Conservation (phyloP, 106 monocot species). For the Dactylorhiza incarnata region DNA sequence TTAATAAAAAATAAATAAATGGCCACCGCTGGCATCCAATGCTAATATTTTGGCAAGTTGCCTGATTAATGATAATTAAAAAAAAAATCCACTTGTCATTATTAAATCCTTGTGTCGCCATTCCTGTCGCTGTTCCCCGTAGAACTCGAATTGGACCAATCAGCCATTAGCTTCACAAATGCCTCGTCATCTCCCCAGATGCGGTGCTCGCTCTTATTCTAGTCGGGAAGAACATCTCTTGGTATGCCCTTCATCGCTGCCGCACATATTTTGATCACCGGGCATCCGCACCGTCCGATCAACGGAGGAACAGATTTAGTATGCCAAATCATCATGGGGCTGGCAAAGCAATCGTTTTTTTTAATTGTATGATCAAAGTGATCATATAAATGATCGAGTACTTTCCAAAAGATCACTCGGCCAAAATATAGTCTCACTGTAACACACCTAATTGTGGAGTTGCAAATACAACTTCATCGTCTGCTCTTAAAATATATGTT, state of each 20-base stretch:
- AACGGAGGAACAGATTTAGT: too few species aligned
- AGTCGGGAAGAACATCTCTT: not conserved
- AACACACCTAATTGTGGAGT: too few species aligned
- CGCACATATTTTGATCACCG: too few species aligned
- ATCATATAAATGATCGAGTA: too few species aligned
- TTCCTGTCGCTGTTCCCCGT: not conserved
- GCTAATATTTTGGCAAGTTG: not conserved
- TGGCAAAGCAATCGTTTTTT: too few species aligned
- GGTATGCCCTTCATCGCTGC: not conserved
- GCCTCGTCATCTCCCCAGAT: not conserved
- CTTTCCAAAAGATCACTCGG: too few species aligned
- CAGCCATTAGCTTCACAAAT: not conserved
- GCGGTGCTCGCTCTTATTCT: not conserved
- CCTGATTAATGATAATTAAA: not conserved
- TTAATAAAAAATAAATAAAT: not conserved
- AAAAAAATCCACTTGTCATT: not conserved
- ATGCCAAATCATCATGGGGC: too few species aligned
- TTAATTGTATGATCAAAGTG: too few species aligned
- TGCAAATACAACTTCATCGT: too few species aligned
- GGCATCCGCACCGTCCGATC: too few species aligned
- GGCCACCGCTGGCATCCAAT: not conserved
- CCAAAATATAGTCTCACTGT: too few species aligned
- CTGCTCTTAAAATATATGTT: too few species aligned
- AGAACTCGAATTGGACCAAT: not conserved
- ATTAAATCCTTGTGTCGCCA: not conserved